A percentile compares a stretch with the other conserved stretches of the same genome.
Evolutionary conservation across 1,284 basidiomycete genomes (phyloP).

Genomic region (Xerocomus nothofagi): DNA sequence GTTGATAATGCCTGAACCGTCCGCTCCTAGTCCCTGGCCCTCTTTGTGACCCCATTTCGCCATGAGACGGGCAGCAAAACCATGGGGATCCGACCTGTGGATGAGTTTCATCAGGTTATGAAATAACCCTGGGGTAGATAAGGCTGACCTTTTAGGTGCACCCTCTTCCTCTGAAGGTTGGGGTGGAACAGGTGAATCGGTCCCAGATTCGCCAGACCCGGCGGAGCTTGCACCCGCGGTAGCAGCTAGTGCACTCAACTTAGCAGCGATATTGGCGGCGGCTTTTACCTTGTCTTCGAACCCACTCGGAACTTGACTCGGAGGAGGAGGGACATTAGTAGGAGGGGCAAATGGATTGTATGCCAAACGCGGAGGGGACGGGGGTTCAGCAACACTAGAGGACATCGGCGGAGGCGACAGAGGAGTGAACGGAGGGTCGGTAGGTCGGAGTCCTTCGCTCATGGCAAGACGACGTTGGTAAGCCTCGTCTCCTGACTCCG

Average conservation of each 20-base stretch:
- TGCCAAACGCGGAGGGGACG: slow-evolving; percentile 50
- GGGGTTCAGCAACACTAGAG: slow-evolving; percentile 28
- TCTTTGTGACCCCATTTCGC: slow-evolving; percentile 94
- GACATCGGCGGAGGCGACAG: slow-evolving; percentile 17
- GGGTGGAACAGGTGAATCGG: slow-evolving; percentile 23
- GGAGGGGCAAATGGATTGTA: slow-evolving; percentile 70
- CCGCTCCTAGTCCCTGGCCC: slow-evolving; percentile 85
- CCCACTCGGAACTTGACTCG: slow-evolving; percentile 46
- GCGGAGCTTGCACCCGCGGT: slow-evolving; percentile 29
- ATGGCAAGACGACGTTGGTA: slow-evolving; percentile 63
- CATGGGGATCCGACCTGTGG: slow-evolving; percentile 61
- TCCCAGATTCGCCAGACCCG: slow-evolving; percentile 17
- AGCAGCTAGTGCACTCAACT: slow-evolving; percentile 57
- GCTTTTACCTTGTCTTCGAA: slow-evolving; percentile 71
- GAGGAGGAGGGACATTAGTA: slow-evolving; percentile 53
- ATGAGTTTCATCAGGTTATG: not conserved
- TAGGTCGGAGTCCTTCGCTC: slow-evolving; percentile 39
- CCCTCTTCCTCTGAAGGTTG: slow-evolving; percentile 28
- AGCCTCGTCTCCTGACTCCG: slow-evolving; percentile 68
- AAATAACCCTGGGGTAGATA: not conserved
- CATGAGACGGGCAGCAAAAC: slow-evolving; percentile 81
- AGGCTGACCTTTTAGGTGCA: slow-evolving; percentile 35
- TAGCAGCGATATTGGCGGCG: slow-evolving; percentile 80
- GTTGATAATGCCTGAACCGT: slow-evolving; percentile 83
- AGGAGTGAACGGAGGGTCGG: slow-evolving; percentile 21